Conservation (phyloP, 345 rosid genomes). For the Barbarea vulgaris region DNA sequence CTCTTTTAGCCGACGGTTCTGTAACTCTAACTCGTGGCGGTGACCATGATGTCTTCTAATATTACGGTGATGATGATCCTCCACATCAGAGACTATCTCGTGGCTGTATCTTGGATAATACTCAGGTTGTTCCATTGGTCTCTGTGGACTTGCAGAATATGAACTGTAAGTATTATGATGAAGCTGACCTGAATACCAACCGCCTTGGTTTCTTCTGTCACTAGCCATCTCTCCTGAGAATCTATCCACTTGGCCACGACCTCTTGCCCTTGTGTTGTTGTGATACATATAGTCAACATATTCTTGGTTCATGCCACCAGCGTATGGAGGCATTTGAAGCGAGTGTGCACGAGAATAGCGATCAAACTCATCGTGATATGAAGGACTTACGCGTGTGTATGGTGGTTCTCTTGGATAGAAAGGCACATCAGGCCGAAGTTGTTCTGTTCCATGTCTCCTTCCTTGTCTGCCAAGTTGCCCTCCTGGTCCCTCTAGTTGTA, state of each 20-base stretch:
- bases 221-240: slow-evolving; percentile 53
- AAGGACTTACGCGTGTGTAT: slow-evolving; percentile 52
- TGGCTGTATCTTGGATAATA: slow-evolving; percentile 38
- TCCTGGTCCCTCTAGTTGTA: slow-evolving; percentile 44
- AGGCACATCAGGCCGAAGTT: slow-evolving; percentile 45
- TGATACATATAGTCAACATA: slow-evolving; percentile 36
- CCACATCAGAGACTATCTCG: slow-evolving; percentile 51
- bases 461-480: slow-evolving; percentile 43
- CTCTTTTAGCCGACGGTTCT: slow-evolving; percentile 46
- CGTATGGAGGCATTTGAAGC: slow-evolving; percentile 44
- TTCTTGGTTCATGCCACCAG: slow-evolving; percentile 35
- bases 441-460: slow-evolving; percentile 49
- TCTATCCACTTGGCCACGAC: slow-evolving; percentile 41
- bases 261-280: slow-evolving; percentile 35
- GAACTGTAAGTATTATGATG: slow-evolving; percentile 48
- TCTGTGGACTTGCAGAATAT: slow-evolving; percentile 63
- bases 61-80: slow-evolving; percentile 49
- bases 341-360: slow-evolving; percentile 42
- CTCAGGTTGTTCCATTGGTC: slow-evolving; percentile 51
- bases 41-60: slow-evolving; percentile 32
- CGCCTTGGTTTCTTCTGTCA: slow-evolving; percentile 41
- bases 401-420: slow-evolving; percentile 45
- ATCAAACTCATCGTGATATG: slow-evolving; percentile 50
- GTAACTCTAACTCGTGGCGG: slow-evolving; percentile 41
- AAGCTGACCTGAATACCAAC: slow-evolving; percentile 46